A percentile compares a stretch with the other conserved stretches of the same genome.
Conservation (phyloP, 2,329 filamentous ascomycete genomes). For the Aureobasidium sp. region DNA sequence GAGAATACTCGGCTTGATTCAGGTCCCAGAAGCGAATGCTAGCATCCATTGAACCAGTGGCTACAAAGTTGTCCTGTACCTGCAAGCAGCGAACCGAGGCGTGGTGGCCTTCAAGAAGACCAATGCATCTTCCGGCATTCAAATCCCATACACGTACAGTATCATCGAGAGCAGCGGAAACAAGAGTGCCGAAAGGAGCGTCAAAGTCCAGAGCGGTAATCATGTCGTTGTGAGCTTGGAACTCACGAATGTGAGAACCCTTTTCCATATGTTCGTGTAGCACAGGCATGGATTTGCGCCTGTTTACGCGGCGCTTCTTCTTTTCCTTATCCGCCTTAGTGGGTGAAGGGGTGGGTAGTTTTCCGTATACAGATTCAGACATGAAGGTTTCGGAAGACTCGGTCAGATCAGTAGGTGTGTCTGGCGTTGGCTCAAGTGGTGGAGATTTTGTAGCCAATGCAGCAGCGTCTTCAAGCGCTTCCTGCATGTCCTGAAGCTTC, state of each 20-base stretch:
- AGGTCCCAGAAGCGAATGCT: constrained; percentile 94
- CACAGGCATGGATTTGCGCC: constrained; percentile 83
- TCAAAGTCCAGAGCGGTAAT: constrained; percentile 94
- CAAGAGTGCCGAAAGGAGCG: constrained; percentile 91
- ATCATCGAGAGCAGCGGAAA: constrained; percentile 86
- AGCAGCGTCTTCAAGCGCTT: constrained; percentile 46
- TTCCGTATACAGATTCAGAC: constrained; percentile 96
- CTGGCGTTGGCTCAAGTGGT: background rate
- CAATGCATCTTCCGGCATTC: constrained; percentile 86
- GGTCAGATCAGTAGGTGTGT: constrained; percentile 22
- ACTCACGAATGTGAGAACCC: constrained; percentile 77
- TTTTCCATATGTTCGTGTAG: constrained; percentile 92
- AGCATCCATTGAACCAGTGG: constrained; percentile 89
- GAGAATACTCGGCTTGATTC: constrained; percentile 76
- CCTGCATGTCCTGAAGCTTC: constrained; percentile 54
- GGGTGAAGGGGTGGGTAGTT: constrained; percentile 60
- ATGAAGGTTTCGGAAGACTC: constrained; percentile 64
- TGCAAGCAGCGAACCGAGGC: constrained; percentile 89
- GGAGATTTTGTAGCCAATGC: constrained; percentile 35
- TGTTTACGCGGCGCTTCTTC: constrained; percentile 47
- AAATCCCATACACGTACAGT: constrained; percentile 94
- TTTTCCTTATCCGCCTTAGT: constrained; percentile 34
- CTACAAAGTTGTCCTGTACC: constrained; percentile 90
- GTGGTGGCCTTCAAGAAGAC: constrained; percentile 83
- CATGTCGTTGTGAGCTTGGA: constrained; percentile 78